Evolutionary conservation across 805 yeast genomes (phyloP).

Genomic region (Kazachstania kunashirensis): DNA sequence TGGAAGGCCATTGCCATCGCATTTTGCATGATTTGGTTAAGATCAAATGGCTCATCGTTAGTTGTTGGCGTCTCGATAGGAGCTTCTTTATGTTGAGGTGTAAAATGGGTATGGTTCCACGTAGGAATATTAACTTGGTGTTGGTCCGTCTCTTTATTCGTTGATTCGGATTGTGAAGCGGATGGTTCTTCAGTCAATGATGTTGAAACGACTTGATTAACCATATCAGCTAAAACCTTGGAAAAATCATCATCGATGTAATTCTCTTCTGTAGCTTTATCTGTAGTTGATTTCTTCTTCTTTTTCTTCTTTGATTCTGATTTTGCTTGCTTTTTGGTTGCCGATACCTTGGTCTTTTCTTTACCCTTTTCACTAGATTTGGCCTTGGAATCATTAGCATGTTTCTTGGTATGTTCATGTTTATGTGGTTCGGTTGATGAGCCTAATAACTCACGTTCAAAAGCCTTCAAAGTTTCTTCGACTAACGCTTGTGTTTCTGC

Average conservation of each 20-base stretch:
- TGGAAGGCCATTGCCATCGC: conserved; percentile 71
- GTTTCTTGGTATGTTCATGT: background rate
- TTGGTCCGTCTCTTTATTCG: background rate
- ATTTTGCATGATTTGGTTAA: conserved; percentile 66
- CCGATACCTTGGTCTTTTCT: conserved; percentile 1
- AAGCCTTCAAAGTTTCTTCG: conserved; percentile 28
- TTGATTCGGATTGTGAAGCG: background rate
- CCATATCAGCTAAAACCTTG: conserved; percentile 47
- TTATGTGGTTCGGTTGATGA: conserved; percentile 6
- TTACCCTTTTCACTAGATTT: conserved; percentile 1
- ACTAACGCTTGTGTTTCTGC: conserved; percentile 28
- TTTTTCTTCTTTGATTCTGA: conserved; percentile 14
- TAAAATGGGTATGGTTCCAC: conserved; percentile 2
- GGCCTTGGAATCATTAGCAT: too few relatives aligned
- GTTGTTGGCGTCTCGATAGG: conserved; percentile 3
- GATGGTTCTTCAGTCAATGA: conserved; percentile 9
- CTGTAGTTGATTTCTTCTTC: conserved; percentile 14
- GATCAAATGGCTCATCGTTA: conserved; percentile 43
- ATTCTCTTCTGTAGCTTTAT: conserved; percentile 2
- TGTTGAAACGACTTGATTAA: conserved; percentile 43
- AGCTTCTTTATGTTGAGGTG: background rate
- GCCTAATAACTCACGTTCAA: conserved; percentile 24
- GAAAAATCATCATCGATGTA: conserved; percentile 33
- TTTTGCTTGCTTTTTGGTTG: conserved; percentile 11
- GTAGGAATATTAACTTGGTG: background rate